Base-by-base conservation (phyloP, 495 filamentous ascomycete species). In the Immersiella caudata region DNA sequence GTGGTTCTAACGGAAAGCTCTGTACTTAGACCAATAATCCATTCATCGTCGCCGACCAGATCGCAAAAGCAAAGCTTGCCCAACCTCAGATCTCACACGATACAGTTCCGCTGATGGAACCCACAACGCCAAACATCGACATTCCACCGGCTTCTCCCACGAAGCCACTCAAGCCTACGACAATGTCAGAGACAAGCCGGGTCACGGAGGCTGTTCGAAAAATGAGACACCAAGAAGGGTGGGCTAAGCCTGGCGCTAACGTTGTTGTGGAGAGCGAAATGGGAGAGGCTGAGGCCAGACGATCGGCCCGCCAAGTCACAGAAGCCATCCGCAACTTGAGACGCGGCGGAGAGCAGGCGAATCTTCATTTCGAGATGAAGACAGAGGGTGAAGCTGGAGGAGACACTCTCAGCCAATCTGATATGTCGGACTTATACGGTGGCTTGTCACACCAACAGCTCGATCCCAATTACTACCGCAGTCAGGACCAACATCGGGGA, bases 21-120 rank as follows among this genome's bases (percentile, higher is more conserved):
- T n/a, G 55, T 20, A 57, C 55, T 4, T 16, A 74, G 67, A 72
- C 57, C 22, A 67, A 68, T 20, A 77, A 70, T 54, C 75, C 70
- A 14, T 77, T 75, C 27, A 21, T 74, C 24, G 55, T 75, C 24
- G 70, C 71, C 16, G 75, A 77, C 46, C 73, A 73, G 35, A 66
- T 67, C 5, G 65, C 70, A 26, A 70, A 64, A 50, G 57, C 64
- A 8, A 68, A 64, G 26, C 29, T 62, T 16, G 36, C 60, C 6
- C 65, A 64, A 20, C 51, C 71, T 20, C 25, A 62, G 57, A 35
- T 33, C 7, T 62, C 40, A 6, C 67, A 35, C 14, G 50, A 63
- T 20, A 61, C 46, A n/a, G 27, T 61, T 12, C 36, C 33, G 14
- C 29, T 55, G n/a, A 27, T 40, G 1, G 2, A 2, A 2, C 11